Base-by-base conservation (phyloP, 495 filamentous ascomycete species). In the Mytilinidion resinicola region DNA sequence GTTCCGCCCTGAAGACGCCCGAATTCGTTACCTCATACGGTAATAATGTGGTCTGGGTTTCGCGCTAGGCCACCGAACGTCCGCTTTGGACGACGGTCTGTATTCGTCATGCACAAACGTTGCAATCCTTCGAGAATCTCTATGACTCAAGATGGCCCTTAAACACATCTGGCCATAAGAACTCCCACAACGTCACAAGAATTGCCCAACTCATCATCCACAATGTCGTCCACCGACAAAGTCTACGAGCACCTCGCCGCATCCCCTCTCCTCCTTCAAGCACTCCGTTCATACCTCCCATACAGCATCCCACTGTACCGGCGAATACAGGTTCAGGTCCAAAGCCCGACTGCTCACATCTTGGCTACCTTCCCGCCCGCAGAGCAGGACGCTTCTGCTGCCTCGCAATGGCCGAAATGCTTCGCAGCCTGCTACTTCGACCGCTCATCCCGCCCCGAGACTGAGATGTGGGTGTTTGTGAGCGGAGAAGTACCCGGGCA, bases 401-500 rank as follows among this genome's bases (percentile, higher is more conserved):
- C 12, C 15, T 10, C 39, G 50, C n/a, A 46, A 53, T 15, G 62
- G 4, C 64, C 68, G 21, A 20, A 53, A 38, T 61, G 56, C 56
- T 73, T 60, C 56, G 57, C 63, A 46, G 57, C 70, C 14, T 64
- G 66, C 14, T 72, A 70, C 58, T 50, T 66, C 10, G 72, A 74
- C 59, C 70, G 69, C n/a, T 59, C 61, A 14, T 61, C 60, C 48
- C 61, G 70, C 4, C 69, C 70, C 2, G 70, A 74, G 51, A 70
- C 69, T 12, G 70, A 73, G 59, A 55, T 63, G 36, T 70, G 60
- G 66, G 44, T 72, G 25, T 73, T 64, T 59, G 61, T 58, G 7
- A 55, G n/a, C 35, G 67, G 67, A 38, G 67, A 72, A 56, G 41
- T 60, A 1, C 49, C 55, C 0, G 58, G 44, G 12, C 61, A 64